Conservation (phyloP, 139 green algal species). For the Cymbomonas tetramitiformis region DNA sequence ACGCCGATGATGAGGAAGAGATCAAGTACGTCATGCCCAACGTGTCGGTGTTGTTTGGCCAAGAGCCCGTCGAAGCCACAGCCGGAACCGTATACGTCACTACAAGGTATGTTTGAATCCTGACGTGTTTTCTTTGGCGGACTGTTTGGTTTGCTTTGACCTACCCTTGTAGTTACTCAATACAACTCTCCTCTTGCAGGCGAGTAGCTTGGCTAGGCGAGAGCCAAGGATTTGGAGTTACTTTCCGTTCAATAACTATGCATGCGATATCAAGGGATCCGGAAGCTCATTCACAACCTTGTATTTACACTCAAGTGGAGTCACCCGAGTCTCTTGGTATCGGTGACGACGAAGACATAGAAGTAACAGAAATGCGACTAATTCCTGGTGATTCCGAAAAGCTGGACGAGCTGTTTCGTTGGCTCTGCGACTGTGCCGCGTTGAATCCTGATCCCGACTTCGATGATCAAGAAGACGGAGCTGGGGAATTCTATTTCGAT, state of each 20-base stretch:
- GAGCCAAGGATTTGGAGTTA: background rate
- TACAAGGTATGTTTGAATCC: too few species aligned
- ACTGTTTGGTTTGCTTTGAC: too few species aligned
- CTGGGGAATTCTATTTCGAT: background rate
- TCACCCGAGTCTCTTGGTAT: background rate
- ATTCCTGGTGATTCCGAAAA: background rate
- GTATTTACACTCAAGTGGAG: conserved; percentile 2
- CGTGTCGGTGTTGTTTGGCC: background rate
- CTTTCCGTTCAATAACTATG: background rate
- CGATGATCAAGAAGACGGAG: conserved; percentile 1
- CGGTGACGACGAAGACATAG: background rate
- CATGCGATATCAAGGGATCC: background rate
- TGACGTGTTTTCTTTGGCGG: background rate
- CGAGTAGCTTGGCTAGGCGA: too few species aligned
- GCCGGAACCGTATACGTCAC: background rate
- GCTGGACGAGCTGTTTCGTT: background rate
- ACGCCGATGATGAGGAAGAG: too few species aligned
- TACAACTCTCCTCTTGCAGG: too few species aligned
- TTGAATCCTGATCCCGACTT: background rate
- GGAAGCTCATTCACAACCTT: background rate
- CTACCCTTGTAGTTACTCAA: too few species aligned
- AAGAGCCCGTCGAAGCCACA: background rate
- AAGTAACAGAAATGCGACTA: background rate
- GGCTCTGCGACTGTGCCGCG: background rate
- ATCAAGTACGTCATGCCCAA: background rate